These are phyloP conservation scores for Arthroderma sp. DNA, from an alignment of 2,329 filamentous ascomycete species.

Conservation along the genomic window DNA sequence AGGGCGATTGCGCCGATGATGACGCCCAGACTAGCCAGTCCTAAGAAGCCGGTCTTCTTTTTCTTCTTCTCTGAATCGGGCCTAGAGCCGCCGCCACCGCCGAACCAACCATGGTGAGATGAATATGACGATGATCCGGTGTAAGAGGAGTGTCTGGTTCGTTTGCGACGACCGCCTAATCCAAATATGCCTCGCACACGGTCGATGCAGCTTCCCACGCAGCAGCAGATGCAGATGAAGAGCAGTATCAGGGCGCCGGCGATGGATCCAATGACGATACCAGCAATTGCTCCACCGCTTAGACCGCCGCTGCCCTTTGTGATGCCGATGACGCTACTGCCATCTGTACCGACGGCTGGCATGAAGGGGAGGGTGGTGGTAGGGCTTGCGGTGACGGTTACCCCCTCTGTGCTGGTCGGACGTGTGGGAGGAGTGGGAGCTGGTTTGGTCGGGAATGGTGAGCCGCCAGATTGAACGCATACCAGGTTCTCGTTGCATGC, in stretches of 20 bases:
- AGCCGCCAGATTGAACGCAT: slow-evolving; percentile 31
- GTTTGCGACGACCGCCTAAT: slow-evolving; percentile 24
- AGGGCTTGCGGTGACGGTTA: slow-evolving; percentile 31
- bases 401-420: slow-evolving; percentile 35
- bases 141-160: slow-evolving; percentile 23
- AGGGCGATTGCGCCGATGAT: slow-evolving; percentile 35
- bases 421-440: slow-evolving; percentile 30
- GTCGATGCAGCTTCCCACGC: slow-evolving; percentile 32
- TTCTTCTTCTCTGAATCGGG: slow-evolving; percentile 26
- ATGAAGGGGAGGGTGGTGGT: slow-evolving; percentile 36
- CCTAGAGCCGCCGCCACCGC: slow-evolving; percentile 17
- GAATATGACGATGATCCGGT: slow-evolving; percentile 22
- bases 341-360: slow-evolving; percentile 35
- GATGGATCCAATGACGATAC: slow-evolving; percentile 40
- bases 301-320: slow-evolving; percentile 28
- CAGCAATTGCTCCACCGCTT: slow-evolving; percentile 40
- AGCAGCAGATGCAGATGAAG: slow-evolving; percentile 34
- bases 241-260: slow-evolving; percentile 35
- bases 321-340: slow-evolving; percentile 26
- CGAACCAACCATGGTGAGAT: slow-evolving; percentile 19
- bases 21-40: slow-evolving; percentile 33
- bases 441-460: slow-evolving; percentile 27
- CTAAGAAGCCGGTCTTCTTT: slow-evolving; percentile 26
- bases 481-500: slow-evolving; percentile 30
- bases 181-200: slow-evolving; percentile 34